Evolutionary conservation across 805 yeast species (phyloP), one percentile per base, ranked within the genome.

Genomic region (Kodamaea sagamina): DNA sequence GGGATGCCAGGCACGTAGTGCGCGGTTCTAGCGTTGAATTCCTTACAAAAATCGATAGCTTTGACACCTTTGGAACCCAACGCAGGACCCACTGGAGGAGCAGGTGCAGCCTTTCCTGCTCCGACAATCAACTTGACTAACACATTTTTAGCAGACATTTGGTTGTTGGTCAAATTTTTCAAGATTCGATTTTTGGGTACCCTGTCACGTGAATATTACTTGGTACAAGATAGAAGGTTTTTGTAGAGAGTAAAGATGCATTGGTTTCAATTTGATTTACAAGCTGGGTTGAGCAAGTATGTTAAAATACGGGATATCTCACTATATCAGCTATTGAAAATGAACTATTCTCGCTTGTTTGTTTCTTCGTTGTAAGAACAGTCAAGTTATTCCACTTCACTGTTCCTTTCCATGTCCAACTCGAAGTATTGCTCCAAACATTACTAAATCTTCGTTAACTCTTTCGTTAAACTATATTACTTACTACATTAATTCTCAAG

Each of bases 21-120:
- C 6, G 96, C 95, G 9, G 98, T 89, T 64, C 96, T 82, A 18
- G 99, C 99, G 63, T 93, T 93, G 74, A 93, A 93, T 62, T 93
- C 98, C 66, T 93, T 93, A 71, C 98, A 92, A 59, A 93, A 93
- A 65, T 93, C 99, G 58, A 93, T 93, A 50, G 98, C 98, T 63
- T 93, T 93, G 36, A 93, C 95, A 74, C 99, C 99, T 65, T 92
- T 92, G 47, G 98, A 92, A 53, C 99, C 99, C 39, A 93, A 74
- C 0, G 98, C 99, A 36, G 99, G 99, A 52, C 99, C 99, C 21
- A 93, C 98, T 5, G 99, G 99, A 21, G 99, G 99, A 2, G 97
- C 84, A 32, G 99, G 98, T 1, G 97, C 93, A 0, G 99, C 99
- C 63, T 89, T 87, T 3, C 98, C 98, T 4, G 99, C 98, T 6